Conservation (phyloP, 176 grass and related monocot genomes). For the Alloteropsis semialata region DNA sequence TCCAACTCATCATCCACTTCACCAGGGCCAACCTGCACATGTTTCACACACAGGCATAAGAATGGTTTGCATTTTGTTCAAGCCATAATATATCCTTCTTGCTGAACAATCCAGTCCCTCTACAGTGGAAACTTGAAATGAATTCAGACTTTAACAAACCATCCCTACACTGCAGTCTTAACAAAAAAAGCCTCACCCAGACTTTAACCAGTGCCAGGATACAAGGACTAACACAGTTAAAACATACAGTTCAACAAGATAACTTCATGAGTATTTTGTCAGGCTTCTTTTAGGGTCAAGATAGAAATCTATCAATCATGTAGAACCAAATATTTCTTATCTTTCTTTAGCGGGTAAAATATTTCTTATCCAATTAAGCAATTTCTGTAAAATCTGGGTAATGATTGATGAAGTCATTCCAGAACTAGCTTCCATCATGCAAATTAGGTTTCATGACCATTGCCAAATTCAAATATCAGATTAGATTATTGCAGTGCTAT, state of each 20-base stretch:
- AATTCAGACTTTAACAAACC: neutral
- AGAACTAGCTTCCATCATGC: neutral
- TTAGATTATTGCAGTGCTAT: neutral
- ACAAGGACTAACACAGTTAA: neutral
- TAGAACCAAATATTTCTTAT: neutral
- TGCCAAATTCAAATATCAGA: neutral
- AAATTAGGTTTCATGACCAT: neutral
- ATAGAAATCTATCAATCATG: neutral
- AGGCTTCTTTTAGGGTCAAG: neutral
- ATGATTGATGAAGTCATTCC: neutral
- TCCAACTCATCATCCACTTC: slow-evolving; percentile 96
- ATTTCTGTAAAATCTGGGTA: neutral
- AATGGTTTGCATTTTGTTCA: neutral
- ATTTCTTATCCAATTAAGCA: neutral
- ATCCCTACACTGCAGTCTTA: neutral
- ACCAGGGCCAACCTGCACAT: slow-evolving; percentile 75
- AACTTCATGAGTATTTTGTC: neutral
- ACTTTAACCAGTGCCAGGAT: neutral
- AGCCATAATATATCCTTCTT: neutral
- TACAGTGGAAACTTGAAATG: neutral
- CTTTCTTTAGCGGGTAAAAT: too few species aligned
- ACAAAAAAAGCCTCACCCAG: neutral
- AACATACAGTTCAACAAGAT: neutral
- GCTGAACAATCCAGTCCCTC: neutral
- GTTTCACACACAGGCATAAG: slow-evolving; percentile 10